Conservation (phyloP, 192 early-diverging fungal genomes). For the Phlyctochytrium arcticum region DNA sequence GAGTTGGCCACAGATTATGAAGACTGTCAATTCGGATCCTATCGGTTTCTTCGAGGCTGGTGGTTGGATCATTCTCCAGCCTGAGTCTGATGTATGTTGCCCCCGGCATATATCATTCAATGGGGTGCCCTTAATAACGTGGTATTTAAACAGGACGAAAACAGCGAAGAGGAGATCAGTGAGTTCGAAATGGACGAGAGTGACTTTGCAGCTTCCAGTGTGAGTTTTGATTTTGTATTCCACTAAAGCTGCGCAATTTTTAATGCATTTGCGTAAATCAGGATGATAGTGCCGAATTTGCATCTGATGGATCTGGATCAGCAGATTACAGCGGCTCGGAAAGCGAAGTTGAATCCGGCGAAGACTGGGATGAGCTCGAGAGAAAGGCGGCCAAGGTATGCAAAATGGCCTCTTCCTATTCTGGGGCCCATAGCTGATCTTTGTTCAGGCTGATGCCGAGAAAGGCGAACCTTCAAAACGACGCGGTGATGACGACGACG, state of each 20-base stretch:
- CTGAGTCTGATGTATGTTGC: conserved; percentile 42
- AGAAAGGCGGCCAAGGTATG: conserved; percentile 44
- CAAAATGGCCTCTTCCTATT: too few relatives aligned
- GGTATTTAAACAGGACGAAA: conserved; percentile 32
- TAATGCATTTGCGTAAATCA: background rate
- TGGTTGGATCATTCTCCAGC: conserved; percentile 87
- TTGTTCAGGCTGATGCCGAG: too few relatives aligned
- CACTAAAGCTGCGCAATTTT: background rate
- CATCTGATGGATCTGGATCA: conserved; percentile 12
- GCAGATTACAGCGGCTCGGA: conserved; percentile 23
- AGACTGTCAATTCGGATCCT: conserved; percentile 91
- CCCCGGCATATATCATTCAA: background rate
- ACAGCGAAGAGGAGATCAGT: conserved; percentile 34
- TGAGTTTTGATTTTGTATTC: background rate
- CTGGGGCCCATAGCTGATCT: too few relatives aligned
- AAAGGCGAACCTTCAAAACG: too few relatives aligned
- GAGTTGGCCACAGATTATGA: conserved; percentile 97
- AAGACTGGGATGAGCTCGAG: conserved; percentile 58
- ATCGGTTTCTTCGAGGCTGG: conserved; percentile 85
- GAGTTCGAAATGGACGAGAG: conserved; percentile 38
- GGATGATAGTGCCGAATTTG: conserved; percentile 27
- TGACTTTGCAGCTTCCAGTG: background rate
- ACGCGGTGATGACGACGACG: too few relatives aligned
- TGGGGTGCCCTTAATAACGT: background rate
- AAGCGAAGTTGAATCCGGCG: conserved; percentile 39